Base-by-base conservation (phyloP, 83 land plant genomes). In the Thuja plicata region DNA sequence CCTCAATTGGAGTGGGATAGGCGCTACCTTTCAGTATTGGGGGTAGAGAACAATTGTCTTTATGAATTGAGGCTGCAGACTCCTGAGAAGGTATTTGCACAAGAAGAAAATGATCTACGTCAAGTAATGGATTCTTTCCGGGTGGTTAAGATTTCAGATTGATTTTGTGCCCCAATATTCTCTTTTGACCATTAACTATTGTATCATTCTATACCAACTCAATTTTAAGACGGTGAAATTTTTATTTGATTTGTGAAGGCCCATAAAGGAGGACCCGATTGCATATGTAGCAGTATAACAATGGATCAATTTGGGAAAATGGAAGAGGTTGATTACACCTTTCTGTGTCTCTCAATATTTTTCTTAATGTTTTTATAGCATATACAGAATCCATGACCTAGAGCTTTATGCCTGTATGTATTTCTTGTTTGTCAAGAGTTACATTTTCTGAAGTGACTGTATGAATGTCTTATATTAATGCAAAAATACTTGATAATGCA, bases 11-110 rank as follows among this genome's bases (percentile, higher is more conserved):
- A 97, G 81, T 97, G 99, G 99, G 92, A 96, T 78, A 86, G 99
- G 90, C 94, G 97, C 8, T 97, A 97, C 86, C 96, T 97, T 34
- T 97, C 99, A 88, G 99, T 97, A 87, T 95, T 97, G 30, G 99
- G 99, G 52, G 99, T 97, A n/a, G 99, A 96, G 91, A 97, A 97
- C 90, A 97, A 90, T 87, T 86, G 97, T 32, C 87, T 97, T 45
- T 97, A 97, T 88, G 97, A 97, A 87, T 57, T 97, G 89, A 92
- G 99, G 88, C 87, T 97, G 54, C 99, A 97, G 88, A 93, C 93
- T 3, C 99, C 99, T n/a, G 99, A 97, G 80, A 95, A 86, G 16
- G 93, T 94, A 24, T 92, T 97, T 71, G 55, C 84, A 32, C 92
- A 91, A 87, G 99, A 97, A 71, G 97, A 96, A 87, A 84, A 78